phyloP scores from a whole-genome alignment of 257 asterid species.

The Ligustrum vulgare region DNA sequence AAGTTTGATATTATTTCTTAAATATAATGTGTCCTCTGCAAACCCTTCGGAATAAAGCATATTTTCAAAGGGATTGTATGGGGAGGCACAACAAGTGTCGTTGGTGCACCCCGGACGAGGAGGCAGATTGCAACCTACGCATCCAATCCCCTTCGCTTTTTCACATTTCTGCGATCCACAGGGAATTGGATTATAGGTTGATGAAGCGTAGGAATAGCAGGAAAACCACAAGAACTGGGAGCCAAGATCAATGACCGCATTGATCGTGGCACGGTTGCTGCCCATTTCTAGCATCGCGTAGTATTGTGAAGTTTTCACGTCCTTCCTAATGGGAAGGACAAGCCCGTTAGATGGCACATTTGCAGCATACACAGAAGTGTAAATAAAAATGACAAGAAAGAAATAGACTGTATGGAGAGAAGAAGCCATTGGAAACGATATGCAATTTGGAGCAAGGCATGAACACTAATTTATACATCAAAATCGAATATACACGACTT shows the following conservation, averaged over 20 bases:
- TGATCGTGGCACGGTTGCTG: background rate
- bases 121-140: background rate
- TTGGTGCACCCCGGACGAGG: background rate
- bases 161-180: background rate
- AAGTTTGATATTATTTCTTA: no score
- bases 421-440: background rate
- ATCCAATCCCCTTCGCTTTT: background rate
- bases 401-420: background rate
- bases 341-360: background rate
- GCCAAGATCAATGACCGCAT: background rate
- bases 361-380: background rate
- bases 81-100: background rate
- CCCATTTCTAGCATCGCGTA: background rate
- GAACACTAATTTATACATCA: background rate
- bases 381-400: background rate
- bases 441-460: background rate
- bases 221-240: conserved; percentile 4
- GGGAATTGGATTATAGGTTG: background rate
- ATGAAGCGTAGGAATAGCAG: background rate
- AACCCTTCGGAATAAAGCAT: background rate
- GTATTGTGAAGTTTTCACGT: background rate
- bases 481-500: no score
- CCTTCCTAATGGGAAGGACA: background rate
- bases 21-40: background rate
- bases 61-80: background rate